These are phyloP conservation scores for Claviceps citrina DNA, from an alignment of 2,329 filamentous ascomycete species.

Conservation along the genomic window DNA sequence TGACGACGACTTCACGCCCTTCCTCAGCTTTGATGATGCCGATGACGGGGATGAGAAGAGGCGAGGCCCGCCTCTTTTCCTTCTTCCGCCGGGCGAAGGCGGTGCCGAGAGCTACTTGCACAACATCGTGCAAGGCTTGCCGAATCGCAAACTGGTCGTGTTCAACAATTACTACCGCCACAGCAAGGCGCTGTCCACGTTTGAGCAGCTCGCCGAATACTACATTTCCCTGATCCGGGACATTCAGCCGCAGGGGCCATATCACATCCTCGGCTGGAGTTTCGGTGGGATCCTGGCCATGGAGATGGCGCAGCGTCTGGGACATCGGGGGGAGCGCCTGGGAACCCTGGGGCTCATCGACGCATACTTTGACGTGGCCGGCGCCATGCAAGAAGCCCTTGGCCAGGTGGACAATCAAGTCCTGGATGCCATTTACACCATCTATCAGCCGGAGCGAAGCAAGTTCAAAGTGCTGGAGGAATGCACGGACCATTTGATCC, in stretches of 20 bases:
- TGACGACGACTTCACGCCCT: not conserved
- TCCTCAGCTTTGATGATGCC: not conserved
- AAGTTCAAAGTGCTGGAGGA: not conserved
- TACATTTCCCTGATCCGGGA: not conserved
- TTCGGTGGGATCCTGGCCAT: not conserved
- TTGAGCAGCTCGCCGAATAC: not conserved
- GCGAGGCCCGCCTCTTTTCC: not conserved
- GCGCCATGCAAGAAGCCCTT: not conserved
- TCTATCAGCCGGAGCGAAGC: not conserved
- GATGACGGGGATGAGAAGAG: not conserved
- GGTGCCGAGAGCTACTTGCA: conserved; percentile 1
- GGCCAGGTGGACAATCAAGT: not conserved
- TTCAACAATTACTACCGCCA: conserved; percentile 1
- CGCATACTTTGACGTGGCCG: conserved; percentile 1
- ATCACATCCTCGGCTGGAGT: not conserved
- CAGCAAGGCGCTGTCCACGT: not conserved
- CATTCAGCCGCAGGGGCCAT: not conserved
- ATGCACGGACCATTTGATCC: not conserved
- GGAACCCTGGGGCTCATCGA: not conserved
- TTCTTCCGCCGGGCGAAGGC: conserved; percentile 1
- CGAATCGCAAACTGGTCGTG: not conserved
- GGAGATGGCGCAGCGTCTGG: conserved; percentile 1
- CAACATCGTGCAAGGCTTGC: conserved; percentile 1
- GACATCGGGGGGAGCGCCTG: not conserved
- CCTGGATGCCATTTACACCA: not conserved